Percentiles rank a stretch among this genome's conserved stretches.
phyloP scores from a whole-genome alignment of 2,329 filamentous ascomycete genomes.

The Ceratocystis eucalypticola region DNA sequence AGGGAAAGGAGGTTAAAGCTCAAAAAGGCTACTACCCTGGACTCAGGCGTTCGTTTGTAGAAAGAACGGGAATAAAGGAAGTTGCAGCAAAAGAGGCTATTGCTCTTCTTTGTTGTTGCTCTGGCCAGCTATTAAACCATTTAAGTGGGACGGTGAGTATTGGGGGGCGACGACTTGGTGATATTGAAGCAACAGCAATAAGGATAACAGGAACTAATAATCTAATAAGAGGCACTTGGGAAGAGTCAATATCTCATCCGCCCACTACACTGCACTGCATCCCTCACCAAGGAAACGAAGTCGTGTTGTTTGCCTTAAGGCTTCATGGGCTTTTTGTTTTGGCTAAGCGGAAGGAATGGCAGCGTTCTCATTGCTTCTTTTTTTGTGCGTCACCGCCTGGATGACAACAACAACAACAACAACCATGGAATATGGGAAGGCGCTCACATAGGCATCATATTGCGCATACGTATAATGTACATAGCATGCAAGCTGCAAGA shows the following conservation, averaged over 20 bases:
- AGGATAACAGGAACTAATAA: background rate
- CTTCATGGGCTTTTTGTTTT: background rate
- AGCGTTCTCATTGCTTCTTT: background rate
- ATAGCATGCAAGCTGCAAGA: too few species aligned
- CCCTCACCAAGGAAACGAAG: conserved; percentile 3
- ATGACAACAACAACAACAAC: background rate
- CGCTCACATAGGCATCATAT: background rate
- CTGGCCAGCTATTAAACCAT: background rate
- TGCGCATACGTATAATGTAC: background rate
- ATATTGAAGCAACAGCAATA: background rate
- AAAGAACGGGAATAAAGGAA: background rate
- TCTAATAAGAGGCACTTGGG: background rate
- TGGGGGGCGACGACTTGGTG: background rate
- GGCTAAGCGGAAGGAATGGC: conserved; percentile 1
- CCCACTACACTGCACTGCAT: background rate
- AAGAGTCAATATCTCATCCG: background rate
- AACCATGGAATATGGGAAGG: background rate
- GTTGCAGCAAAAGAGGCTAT: background rate
- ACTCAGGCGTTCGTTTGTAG: background rate
- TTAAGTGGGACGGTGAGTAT: background rate
- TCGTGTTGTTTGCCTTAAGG: background rate
- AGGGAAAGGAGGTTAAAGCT: background rate
- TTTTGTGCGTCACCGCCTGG: background rate
- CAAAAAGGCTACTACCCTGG: background rate
- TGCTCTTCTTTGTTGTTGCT: conserved; percentile 3